Evolutionary conservation across 192 early-diverging fungal species (phyloP).

Genomic region (Entomortierella parvispora): DNA sequence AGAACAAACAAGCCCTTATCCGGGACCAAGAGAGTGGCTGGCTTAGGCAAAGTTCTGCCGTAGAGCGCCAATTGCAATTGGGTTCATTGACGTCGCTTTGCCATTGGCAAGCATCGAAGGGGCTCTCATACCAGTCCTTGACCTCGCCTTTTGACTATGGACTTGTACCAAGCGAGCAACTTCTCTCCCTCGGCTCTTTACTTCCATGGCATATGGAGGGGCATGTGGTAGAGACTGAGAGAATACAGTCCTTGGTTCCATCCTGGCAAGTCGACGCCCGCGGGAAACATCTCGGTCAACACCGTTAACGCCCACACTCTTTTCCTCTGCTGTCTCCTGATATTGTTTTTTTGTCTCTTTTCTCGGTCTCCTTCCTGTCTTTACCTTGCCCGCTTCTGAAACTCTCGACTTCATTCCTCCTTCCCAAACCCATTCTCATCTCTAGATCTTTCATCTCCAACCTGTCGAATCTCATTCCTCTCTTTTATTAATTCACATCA

Average conservation of each 20-base stretch:
- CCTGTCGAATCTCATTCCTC: conserved; percentile 10
- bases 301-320: not conserved
- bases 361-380: not conserved
- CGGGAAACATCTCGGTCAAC: not conserved
- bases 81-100: no score
- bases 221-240: no score
- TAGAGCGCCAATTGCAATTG: no score
- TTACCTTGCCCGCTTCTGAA: not conserved
- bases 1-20: no score
- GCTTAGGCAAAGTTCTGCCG: not conserved
- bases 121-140: no score
- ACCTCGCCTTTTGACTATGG: not conserved
- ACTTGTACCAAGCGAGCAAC: not conserved
- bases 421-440: not conserved
- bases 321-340: not conserved
- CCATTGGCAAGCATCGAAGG: no score
- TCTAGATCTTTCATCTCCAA: not conserved
- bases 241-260: no score
- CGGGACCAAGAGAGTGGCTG: not conserved
- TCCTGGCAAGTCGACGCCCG: no score
- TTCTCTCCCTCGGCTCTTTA: no score
- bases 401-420: conserved; percentile 9
- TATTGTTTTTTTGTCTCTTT: not conserved
- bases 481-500: not conserved
- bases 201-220: no score